phyloP scores from a whole-genome alignment of 1,284 basidiomycete genomes.

The Singerocomus rubriflavus region DNA sequence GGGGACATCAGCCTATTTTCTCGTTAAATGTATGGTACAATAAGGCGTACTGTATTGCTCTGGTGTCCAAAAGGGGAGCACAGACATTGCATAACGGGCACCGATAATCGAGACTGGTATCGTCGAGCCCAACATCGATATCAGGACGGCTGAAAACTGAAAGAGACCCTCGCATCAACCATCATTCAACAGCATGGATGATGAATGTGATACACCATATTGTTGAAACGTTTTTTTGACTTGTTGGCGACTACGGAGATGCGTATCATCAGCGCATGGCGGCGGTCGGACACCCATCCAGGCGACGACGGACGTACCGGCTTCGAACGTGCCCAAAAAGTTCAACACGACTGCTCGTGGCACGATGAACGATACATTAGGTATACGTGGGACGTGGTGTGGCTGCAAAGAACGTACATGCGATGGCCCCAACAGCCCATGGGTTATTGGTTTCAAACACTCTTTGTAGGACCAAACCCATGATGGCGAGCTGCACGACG shows the following conservation, averaged over 20 bases:
- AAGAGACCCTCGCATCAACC: not conserved
- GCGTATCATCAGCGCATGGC: not conserved
- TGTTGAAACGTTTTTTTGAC: constrained; percentile 64
- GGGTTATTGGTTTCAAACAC: constrained; percentile 75
- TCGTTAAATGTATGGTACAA: constrained; percentile 1
- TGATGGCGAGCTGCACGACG: constrained; percentile 70
- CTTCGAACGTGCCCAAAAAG: constrained; percentile 67
- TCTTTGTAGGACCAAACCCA: constrained; percentile 65
- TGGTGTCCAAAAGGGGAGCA: constrained; percentile 77
- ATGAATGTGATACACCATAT: constrained; percentile 55
- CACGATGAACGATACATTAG: not conserved
- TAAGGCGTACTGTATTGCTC: constrained; percentile 66
- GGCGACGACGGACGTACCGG: constrained; percentile 40
- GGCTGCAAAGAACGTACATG: constrained; percentile 42
- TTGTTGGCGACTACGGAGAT: constrained; percentile 56
- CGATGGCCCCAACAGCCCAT: constrained; percentile 72
- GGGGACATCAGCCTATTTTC: not conserved
- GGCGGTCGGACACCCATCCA: not conserved
- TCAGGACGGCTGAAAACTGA: constrained; percentile 68
- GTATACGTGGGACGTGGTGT: not conserved
- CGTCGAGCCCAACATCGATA: constrained; percentile 70
- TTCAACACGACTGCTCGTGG: constrained; percentile 56
- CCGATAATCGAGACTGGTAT: constrained; percentile 81
- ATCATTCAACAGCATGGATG: not conserved
- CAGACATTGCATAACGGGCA: constrained; percentile 71